These are phyloP conservation scores for Canna indica DNA, from an alignment of 176 grass and related monocot genomes.

Conservation along the genomic window DNA sequence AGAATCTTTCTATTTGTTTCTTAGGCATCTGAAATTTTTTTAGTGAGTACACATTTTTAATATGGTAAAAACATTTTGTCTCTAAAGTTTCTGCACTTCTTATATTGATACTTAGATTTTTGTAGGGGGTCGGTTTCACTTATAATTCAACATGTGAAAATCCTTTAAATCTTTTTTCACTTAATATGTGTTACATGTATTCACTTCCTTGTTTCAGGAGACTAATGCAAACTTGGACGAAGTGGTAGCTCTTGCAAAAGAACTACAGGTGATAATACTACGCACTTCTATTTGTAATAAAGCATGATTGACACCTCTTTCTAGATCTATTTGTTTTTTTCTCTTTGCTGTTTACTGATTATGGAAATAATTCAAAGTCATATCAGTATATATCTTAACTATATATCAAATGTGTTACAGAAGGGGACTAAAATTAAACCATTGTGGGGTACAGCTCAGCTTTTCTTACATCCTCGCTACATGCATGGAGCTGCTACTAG, in stretches of 20 bases:
- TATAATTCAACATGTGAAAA: no score
- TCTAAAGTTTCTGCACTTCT: no score
- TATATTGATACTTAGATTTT: no score
- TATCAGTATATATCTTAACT: not conserved
- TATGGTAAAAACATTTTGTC: no score
- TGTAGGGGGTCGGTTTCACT: no score
- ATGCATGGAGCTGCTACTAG: slow-evolving; percentile 97
- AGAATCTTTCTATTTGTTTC: not conserved
- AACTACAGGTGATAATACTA: slow-evolving; percentile 59
- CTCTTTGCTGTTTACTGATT: not conserved
- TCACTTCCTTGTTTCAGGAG: slow-evolving; percentile 48
- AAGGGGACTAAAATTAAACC: slow-evolving; percentile 59
- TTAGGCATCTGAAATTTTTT: not conserved
- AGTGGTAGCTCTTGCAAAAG: slow-evolving; percentile 69
- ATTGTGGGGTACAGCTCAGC: slow-evolving; percentile 79
- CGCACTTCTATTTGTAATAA: not conserved
- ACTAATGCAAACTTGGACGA: slow-evolving; percentile 91
- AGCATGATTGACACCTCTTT: not conserved
- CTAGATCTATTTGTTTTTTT: not conserved
- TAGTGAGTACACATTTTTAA: no score
- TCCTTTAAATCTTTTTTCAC: no score
- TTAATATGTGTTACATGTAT: no score
- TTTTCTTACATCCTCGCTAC: slow-evolving; percentile 79
- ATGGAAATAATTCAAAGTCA: not conserved
- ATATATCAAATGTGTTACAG: slow-evolving; percentile 25